Base-by-base conservation (phyloP, 176 grass and related monocot genomes). In the Aegilops sharonensis region DNA sequence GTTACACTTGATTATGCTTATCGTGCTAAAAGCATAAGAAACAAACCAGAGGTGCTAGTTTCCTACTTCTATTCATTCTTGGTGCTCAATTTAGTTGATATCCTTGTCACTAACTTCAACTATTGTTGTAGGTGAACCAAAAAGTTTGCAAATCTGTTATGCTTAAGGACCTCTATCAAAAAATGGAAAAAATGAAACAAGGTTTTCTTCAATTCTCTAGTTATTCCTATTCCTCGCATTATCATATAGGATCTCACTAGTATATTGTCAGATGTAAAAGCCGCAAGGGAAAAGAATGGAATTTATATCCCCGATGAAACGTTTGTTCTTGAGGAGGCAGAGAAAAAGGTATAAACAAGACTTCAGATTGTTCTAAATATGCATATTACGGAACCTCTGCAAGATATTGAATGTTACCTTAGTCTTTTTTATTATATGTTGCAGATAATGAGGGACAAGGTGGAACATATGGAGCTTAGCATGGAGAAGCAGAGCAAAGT, bases 141-240 rank as follows among this genome's bases (percentile, higher is more conserved):
- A 95, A 91, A 86, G 64, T 84, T 64, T 88, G 90, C 13, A 93
- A 91, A 88, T 87, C 89, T 91, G 82, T 81, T 65, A 88, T 97
- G 74, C 79, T 97, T 27, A 93, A 97, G 91, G 91, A 95, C 52
- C 70, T 97, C 32, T 89, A 91, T 83, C 82, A 93, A 78, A 87
- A 95, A 92, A 93, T 97, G 90, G 95, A 93, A 95, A 93, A 79
- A 81, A 88, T 95, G 85, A 97, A 97, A 76, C 92, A 97, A 91
- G 95, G 95, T 95, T 75, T 43, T 75, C 61, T 78, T 17, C 43
- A 32, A 43, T 50, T 35, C 60, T 60, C 34, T 65, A 30, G 36
- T 79, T 83, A 6, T 25, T 75, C 86, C n/a, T 18, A 31, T 36
- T n/a, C 11, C 31, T 85, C 60, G 11, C 21, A 60, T 90, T 83